Evolutionary conservation across 2,329 filamentous ascomycete species (phyloP).

Genomic region (Trichoderma breve): DNA sequence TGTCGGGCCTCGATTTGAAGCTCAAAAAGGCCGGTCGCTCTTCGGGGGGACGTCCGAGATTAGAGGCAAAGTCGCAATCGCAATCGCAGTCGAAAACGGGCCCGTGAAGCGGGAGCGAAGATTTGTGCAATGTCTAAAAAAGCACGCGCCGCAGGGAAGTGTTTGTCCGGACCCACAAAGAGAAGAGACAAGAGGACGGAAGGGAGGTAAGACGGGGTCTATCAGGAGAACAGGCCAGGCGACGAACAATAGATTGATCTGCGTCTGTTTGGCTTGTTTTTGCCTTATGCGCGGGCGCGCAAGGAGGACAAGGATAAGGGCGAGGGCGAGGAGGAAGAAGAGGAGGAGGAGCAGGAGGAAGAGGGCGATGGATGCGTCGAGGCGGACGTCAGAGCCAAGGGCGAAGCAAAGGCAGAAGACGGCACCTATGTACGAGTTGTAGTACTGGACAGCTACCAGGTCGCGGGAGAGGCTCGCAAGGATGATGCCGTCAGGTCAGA

Average conservation of each 20-base stretch:
- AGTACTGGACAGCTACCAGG: neutral
- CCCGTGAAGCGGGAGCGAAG: slow-evolving; percentile 7
- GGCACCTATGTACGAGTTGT: slow-evolving; percentile 4
- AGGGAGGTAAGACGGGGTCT: slow-evolving; percentile 2
- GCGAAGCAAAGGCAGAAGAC: neutral
- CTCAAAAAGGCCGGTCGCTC: neutral
- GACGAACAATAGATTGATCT: neutral
- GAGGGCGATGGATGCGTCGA: slow-evolving; percentile 3
- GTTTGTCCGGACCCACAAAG: slow-evolving; percentile 21
- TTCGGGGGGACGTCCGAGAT: neutral
- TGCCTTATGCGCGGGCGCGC: neutral
- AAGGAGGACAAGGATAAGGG: neutral
- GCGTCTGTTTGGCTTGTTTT: neutral
- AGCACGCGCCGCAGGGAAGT: slow-evolving; percentile 17
- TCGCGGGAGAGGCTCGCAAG: neutral
- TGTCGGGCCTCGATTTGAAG: neutral
- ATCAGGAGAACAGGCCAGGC: neutral
- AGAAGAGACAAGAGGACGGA: neutral
- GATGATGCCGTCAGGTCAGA: neutral
- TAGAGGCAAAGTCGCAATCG: neutral
- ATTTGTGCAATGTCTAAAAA: slow-evolving; percentile 11
- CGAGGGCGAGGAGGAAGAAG: neutral
- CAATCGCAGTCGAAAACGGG: slow-evolving; percentile 1
- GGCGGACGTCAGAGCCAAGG: neutral
- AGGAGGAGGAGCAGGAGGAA: neutral